Evolutionary conservation across 257 asterid genomes (phyloP), one percentile per base, ranked within the genome.

Genomic region (Solanum pennellii): DNA sequence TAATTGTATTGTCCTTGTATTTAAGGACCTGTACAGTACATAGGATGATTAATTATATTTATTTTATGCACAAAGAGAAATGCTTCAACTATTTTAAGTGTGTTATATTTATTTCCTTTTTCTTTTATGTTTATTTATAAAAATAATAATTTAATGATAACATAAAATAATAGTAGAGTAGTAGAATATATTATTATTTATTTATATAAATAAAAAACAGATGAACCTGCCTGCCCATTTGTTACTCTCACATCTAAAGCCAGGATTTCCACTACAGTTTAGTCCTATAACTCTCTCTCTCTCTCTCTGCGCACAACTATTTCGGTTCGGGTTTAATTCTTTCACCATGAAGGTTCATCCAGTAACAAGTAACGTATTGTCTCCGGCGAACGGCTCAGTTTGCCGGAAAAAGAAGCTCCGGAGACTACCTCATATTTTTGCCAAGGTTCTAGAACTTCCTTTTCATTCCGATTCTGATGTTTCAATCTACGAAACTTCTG

Each of bases 371-470:
- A 91, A 89, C 68, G 15, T 89, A 47, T 90, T 94, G 27, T 92
- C 97, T 23, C 92, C 88, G 37, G 23, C n/a, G 23, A 31, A 69
- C 23, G 41, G 41, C 6, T 29, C 41, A 9, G 66, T 89, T 74
- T 90, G 92, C 93, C 93, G 94, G 52, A 94, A 92, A 39, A 94
- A 91, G 94, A 95, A 93, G 94, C 95, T 95, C 86, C 90, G 94
- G 85, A 90, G 98, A 31, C 88, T 95, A 41, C 98, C 98, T 33
- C 98, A 95, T 91, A 93, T 95, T 90, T 95, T 94, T 84, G 95
- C 96, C 4, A 95, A 94, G 93, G 98, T 95, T 35, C 91, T 95
- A 5, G 96, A 94, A 89, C 94, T 95, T 11, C 98, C 98, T 12
- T 95, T 95, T 52, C 91, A 83, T 91, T 91, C 96, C 5, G 96